Evolutionary conservation across 2,329 filamentous ascomycete genomes (phyloP), one percentile per base, ranked within the genome.

Genomic region (Blastomyces emzantsi): DNA sequence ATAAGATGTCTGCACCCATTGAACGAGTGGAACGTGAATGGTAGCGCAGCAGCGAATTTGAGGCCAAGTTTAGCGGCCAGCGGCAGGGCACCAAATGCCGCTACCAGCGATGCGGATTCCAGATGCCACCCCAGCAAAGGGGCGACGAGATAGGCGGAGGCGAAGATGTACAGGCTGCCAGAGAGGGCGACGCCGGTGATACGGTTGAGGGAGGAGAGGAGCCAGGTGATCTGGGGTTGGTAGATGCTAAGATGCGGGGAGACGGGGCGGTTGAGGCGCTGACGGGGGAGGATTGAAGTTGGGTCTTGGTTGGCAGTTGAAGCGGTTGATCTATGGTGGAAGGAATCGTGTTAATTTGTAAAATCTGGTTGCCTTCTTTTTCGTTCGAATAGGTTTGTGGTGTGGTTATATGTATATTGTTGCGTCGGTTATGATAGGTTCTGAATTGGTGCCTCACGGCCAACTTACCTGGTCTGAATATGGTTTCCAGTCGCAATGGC

Each of bases 231-330:
- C 77, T 90, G 86, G 65, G 88, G 85, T 76, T 86, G 84, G 86
- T 97, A 97, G 84, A 95, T 92, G 73, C 79, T 76, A 67, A 97
- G 85, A 75, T 97, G 92, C 63, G 92, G 92, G 56, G 90, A 84
- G 71, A 96, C 83, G 74, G 92, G 92, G 61, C 92, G 92, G 73
- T 83, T 78, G 63, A 88, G 83, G 72, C 92, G 92, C 82, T 97
- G 92, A 73, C 85, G 81, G 72, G 84, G 87, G 74, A 97, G 90
- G 78, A 96, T 85, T 69, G 75, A 71, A 64, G 65, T 73, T 15
- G 73, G 72, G 62, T 78, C 75, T 22, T 62, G 33, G 69, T 69
- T 45, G 70, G 77, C 63, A 62, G 54, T 33, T 63, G 64, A 66
- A 56, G 64, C 63, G 36, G 65, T 63, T 19, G 66, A 66, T 63